phyloP scores from a whole-genome alignment of 768 basidiomycete genomes.

The Cyclocybe aegerita region DNA sequence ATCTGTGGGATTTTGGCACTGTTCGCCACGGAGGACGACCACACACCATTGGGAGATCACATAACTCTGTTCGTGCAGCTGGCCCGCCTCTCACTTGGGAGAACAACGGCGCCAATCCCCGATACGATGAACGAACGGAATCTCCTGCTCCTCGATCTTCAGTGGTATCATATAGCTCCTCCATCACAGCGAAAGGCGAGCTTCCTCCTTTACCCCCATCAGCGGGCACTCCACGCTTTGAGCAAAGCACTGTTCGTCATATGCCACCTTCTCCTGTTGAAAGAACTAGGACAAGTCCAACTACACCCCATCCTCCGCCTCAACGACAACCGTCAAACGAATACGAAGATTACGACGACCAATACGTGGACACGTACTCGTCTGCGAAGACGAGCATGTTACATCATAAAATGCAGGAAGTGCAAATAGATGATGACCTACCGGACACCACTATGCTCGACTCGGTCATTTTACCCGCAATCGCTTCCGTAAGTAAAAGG shows the following conservation, averaged over 20 bases:
- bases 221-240: slow-evolving; percentile 37
- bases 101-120: slow-evolving; percentile 53
- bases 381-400: slow-evolving; percentile 40
- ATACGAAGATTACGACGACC: slow-evolving; percentile 64
- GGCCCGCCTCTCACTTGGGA: slow-evolving; percentile 81
- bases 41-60: slow-evolving; percentile 67
- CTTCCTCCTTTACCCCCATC: slow-evolving; percentile 57
- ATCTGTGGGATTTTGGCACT: slow-evolving; percentile 98
- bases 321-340: slow-evolving; percentile 57
- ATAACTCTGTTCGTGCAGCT: slow-evolving; percentile 53
- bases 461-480: slow-evolving; percentile 93
- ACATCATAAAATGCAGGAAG: slow-evolving; percentile 46
- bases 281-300: slow-evolving; percentile 14
- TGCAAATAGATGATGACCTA: slow-evolving; percentile 55
- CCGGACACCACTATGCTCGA: slow-evolving; percentile 93
- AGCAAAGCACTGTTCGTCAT: slow-evolving; percentile 72
- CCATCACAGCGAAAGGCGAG: slow-evolving; percentile 53
- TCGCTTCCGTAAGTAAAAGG: slow-evolving; percentile 74
- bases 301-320: slow-evolving; percentile 21
- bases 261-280: slow-evolving; percentile 30
- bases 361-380: slow-evolving; percentile 50
- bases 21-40: slow-evolving; percentile 70
- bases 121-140: slow-evolving; percentile 38
- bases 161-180: slow-evolving; percentile 41
- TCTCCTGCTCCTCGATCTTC: slow-evolving; percentile 29